These are phyloP conservation scores for Gracilaria gracilis DNA, from an alignment of 23 red algal species.

Conservation along the genomic window DNA sequence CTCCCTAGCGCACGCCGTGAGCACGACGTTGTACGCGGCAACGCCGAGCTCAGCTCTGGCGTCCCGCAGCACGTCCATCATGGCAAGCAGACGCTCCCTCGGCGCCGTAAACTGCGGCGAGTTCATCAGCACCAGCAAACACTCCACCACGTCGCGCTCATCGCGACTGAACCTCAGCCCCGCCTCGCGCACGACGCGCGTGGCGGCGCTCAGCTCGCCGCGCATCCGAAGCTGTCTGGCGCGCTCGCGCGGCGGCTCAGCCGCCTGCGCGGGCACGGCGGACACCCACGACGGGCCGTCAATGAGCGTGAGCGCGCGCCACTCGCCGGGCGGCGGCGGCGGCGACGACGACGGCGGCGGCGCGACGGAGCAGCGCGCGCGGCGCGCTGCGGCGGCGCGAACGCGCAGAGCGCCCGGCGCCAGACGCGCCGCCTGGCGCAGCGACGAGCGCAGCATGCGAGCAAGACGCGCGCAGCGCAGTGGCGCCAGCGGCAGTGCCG, in stretches of 20 bases:
- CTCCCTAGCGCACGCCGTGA: slow-evolving; percentile 41
- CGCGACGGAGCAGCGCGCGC: background rate
- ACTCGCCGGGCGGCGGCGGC: background rate
- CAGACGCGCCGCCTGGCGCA: background rate
- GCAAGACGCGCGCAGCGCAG: background rate
- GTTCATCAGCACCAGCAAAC: slow-evolving; percentile 26
- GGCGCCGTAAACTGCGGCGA: slow-evolving; percentile 29
- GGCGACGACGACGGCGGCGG: slow-evolving; percentile 4
- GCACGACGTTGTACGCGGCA: slow-evolving; percentile 54
- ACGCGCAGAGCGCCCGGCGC: background rate
- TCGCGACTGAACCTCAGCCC: slow-evolving; percentile 10
- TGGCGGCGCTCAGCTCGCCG: slow-evolving; percentile 14
- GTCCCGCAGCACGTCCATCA: slow-evolving; percentile 29
- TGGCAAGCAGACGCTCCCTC: slow-evolving; percentile 35
- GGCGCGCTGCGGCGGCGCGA: background rate
- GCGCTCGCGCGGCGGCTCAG: slow-evolving; percentile 15
- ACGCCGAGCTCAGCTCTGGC: background rate
- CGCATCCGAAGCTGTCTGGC: slow-evolving; percentile 7
- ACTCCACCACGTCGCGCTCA: slow-evolving; percentile 53
- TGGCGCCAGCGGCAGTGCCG: too few species aligned
- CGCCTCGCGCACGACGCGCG: background rate
- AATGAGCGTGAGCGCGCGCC: slow-evolving; percentile 3
- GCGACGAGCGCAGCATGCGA: background rate
- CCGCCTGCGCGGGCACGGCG: background rate
- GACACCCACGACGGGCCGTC: slow-evolving; percentile 57